Evolutionary conservation across 1,139 yeast genomes (phyloP).

Genomic region (Wickerhamomyces sp.): DNA sequence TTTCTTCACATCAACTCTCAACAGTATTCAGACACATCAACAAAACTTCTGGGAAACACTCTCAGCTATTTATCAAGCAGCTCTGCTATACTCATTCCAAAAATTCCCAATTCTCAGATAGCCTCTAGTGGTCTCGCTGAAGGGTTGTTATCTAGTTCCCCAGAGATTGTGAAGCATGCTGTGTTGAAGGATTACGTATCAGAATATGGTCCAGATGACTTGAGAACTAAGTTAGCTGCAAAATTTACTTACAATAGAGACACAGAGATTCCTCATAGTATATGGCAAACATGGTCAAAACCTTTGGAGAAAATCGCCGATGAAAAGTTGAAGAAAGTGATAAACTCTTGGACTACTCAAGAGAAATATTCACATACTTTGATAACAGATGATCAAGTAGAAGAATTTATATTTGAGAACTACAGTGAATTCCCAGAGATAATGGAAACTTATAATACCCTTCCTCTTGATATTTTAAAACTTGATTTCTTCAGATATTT

Average conservation of each 20-base stretch:
- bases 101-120: no score
- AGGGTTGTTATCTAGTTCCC: not conserved
- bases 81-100: no score
- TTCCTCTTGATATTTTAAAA: constrained; percentile 75
- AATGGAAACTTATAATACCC: constrained; percentile 60
- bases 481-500: constrained; percentile 89
- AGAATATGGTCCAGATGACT: constrained; percentile 3
- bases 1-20: not conserved
- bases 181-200: constrained; percentile 1
- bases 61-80: no score
- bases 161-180: not conserved
- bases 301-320: constrained; percentile 9
- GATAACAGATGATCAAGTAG: constrained; percentile 66
- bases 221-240: constrained; percentile 7
- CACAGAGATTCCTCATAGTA: constrained; percentile 13
- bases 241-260: constrained; percentile 14
- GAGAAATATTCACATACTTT: constrained; percentile 59
- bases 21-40: not conserved
- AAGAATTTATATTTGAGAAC: constrained; percentile 51
- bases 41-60: not conserved
- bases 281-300: constrained; percentile 22
- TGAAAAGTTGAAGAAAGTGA: constrained; percentile 7
- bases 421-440: constrained; percentile 74
- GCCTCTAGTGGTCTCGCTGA: not conserved
- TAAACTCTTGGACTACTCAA: constrained; percentile 16